These are phyloP conservation scores for Trichaptum fuscoviolaceum DNA, from an alignment of 768 basidiomycete species.

Conservation along the genomic window DNA sequence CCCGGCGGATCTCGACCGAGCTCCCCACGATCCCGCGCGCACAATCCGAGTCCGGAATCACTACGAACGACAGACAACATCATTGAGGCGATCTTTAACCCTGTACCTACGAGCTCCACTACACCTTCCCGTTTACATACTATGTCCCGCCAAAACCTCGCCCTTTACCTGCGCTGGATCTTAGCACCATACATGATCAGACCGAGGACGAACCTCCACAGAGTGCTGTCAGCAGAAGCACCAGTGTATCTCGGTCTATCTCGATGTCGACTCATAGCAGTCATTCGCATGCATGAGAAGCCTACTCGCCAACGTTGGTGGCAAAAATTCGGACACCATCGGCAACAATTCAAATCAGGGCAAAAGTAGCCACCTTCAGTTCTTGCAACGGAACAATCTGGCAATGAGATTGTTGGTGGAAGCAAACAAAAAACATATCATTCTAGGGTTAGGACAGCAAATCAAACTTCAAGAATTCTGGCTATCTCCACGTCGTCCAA, in stretches of 20 bases:
- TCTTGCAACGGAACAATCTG: too few species aligned
- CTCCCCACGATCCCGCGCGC: not conserved
- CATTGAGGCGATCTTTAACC: constrained; percentile 80
- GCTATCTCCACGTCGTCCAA: too few species aligned
- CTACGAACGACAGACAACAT: constrained; percentile 64
- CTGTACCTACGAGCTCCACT: constrained; percentile 37
- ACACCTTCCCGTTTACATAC: constrained; percentile 33
- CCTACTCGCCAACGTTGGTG: not conserved
- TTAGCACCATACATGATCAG: not conserved
- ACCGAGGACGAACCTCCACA: not conserved
- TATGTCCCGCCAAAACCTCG: constrained; percentile 21
- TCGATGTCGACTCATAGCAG: not conserved
- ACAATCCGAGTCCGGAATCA: constrained; percentile 30
- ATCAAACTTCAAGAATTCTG: too few species aligned
- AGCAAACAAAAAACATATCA: too few species aligned
- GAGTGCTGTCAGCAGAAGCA: not conserved
- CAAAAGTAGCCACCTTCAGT: not conserved
- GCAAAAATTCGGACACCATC: not conserved
- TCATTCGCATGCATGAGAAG: not conserved
- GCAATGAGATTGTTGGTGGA: too few species aligned
- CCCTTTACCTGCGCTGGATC: not conserved
- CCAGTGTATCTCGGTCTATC: not conserved
- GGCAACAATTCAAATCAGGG: not conserved
- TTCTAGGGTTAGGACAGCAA: too few species aligned
- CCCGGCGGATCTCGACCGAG: not conserved